Conservation (phyloP, 768 basidiomycete species). For the Boletus rubropictus region DNA sequence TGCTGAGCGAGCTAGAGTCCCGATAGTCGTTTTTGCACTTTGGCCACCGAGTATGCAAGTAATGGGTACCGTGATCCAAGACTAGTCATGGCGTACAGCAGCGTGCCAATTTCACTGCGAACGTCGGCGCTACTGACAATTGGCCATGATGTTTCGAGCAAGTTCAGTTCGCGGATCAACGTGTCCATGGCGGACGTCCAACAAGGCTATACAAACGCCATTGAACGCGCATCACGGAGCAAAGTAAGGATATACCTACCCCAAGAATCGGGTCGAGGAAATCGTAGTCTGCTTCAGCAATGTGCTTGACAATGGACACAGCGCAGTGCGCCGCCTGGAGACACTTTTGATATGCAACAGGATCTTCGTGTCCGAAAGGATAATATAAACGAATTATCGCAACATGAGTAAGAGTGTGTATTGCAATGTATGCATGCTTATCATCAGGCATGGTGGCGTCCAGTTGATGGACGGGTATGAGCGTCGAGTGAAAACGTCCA, state of each 20-base stretch:
- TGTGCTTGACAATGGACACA: constrained; percentile 54
- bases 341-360: constrained; percentile 60
- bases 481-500: constrained; percentile 53
- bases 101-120: constrained; percentile 53
- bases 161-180: constrained; percentile 59
- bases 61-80: constrained; percentile 59
- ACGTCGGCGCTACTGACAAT: constrained; percentile 51
- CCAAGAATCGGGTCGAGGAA: constrained; percentile 77
- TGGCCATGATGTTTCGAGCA: constrained; percentile 60
- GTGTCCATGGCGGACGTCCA: constrained; percentile 69
- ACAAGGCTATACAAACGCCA: constrained; percentile 44
- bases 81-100: constrained; percentile 60
- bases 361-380: constrained; percentile 54
- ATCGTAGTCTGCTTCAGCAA: constrained; percentile 58
- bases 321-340: constrained; percentile 57
- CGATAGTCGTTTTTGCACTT: constrained; percentile 29
- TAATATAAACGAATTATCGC: constrained; percentile 63
- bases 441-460: constrained; percentile 50
- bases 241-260: constrained; percentile 37
- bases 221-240: constrained; percentile 7
- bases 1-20: constrained; percentile 20
- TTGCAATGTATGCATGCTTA: constrained; percentile 51
- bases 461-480: constrained; percentile 62
- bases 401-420: constrained; percentile 62
- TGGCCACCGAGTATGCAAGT: constrained; percentile 32